Conservation (phyloP, 2,329 filamentous ascomycete species). For the Triangularia verruculosa region DNA sequence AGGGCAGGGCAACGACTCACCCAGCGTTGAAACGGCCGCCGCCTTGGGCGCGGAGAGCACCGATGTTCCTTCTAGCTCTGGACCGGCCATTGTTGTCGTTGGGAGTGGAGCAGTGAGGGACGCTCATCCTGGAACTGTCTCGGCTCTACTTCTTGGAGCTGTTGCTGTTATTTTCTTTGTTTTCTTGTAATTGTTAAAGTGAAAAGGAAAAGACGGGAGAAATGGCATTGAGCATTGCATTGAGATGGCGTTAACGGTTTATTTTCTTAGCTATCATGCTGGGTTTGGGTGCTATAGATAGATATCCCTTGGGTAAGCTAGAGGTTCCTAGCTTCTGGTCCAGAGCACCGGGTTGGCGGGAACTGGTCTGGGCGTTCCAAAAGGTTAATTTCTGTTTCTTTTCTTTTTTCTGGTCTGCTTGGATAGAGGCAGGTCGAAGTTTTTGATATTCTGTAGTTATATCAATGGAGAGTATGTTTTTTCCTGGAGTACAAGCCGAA, state of each 20-base stretch:
- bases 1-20: not conserved
- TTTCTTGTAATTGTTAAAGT: conserved; percentile 17
- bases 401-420: not conserved
- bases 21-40: not conserved
- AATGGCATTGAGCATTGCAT: not conserved
- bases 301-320: not conserved
- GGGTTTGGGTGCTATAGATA: not conserved
- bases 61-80: not conserved
- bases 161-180: conserved; percentile 14
- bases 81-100: not conserved
- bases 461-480: not conserved
- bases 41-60: not conserved
- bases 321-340: not conserved
- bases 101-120: conserved; percentile 6
- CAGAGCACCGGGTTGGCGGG: not conserved
- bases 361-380: not conserved
- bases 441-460: not conserved
- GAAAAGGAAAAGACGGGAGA: not conserved
- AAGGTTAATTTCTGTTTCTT: not conserved
- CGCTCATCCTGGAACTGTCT: not conserved
- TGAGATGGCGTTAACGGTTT: not conserved
- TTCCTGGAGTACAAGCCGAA: not conserved
- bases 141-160: conserved; percentile 13
- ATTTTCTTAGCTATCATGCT: not conserved
- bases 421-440: not conserved